These are phyloP conservation scores for Leccinum longicurvipes DNA, from an alignment of 768 basidiomycete genomes.

Conservation along the genomic window DNA sequence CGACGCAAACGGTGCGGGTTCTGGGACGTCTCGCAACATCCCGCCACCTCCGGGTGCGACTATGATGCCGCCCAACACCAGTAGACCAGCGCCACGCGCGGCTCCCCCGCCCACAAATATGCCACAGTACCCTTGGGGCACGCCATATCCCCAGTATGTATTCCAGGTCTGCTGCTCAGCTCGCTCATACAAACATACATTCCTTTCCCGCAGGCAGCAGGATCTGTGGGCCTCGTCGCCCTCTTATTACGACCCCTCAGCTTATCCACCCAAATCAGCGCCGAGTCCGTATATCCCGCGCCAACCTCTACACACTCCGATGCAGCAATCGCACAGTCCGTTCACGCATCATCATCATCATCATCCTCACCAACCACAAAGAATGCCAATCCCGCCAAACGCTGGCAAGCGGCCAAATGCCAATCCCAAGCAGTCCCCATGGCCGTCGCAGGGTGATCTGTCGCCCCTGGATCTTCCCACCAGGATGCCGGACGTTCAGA, in stretches of 20 bases:
- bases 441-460: slow-evolving; percentile 18
- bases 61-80: background rate
- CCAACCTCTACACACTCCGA: slow-evolving; percentile 14
- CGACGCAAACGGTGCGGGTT: slow-evolving; percentile 9
- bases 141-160: slow-evolving; percentile 16
- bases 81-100: slow-evolving; percentile 10
- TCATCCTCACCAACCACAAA: slow-evolving; percentile 4
- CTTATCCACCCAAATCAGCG: slow-evolving; percentile 16
- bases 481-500: slow-evolving; percentile 17
- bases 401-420: slow-evolving; percentile 4
- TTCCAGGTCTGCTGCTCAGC: background rate
- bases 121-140: slow-evolving; percentile 13
- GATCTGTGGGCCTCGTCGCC: slow-evolving; percentile 11
- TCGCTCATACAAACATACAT: background rate
- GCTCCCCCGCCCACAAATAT: slow-evolving; percentile 1
- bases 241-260: background rate
- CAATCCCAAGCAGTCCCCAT: slow-evolving; percentile 5
- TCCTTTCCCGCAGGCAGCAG: slow-evolving; percentile 14
- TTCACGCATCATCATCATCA: slow-evolving; percentile 1
- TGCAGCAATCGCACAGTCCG: slow-evolving; percentile 10
- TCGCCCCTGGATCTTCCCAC: slow-evolving; percentile 18
- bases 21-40: slow-evolving; percentile 11
- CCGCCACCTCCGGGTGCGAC: slow-evolving; percentile 26
- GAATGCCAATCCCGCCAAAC: background rate
- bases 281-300: slow-evolving; percentile 32